A percentile compares a stretch with the other conserved stretches of the same genome.
phyloP scores from a whole-genome alignment of 2,329 filamentous ascomycete genomes.

The Trichoderma aggressivum region DNA sequence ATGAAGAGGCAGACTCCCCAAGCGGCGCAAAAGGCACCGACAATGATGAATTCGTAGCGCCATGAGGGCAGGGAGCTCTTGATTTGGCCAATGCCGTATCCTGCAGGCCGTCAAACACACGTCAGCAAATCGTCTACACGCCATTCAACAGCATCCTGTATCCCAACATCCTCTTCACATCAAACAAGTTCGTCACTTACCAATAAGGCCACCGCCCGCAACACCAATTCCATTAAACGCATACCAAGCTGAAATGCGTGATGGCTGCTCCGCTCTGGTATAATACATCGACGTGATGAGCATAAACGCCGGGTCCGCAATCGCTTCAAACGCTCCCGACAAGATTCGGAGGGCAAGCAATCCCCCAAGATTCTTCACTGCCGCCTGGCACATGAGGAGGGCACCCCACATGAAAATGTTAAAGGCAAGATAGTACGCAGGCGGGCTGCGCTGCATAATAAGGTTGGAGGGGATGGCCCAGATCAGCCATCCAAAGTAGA shows the following conservation, averaged over 20 bases:
- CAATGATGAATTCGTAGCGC: conserved; percentile 68
- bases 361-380: conserved; percentile 52
- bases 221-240: conserved; percentile 57
- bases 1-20: conserved; percentile 59
- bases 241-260: conserved; percentile 59
- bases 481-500: conserved; percentile 39
- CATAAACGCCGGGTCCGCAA: conserved; percentile 51
- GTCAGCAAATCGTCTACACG: neutral
- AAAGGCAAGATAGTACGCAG: conserved; percentile 37
- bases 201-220: conserved; percentile 50
- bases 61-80: conserved; percentile 55
- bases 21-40: conserved; percentile 52
- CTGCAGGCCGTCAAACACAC: conserved; percentile 14
- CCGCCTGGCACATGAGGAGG: conserved; percentile 48
- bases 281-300: conserved; percentile 65
- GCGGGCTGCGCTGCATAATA: conserved; percentile 33
- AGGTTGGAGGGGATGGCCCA: conserved; percentile 35
- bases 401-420: conserved; percentile 56
- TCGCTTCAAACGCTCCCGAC: conserved; percentile 62
- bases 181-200: conserved; percentile 20
- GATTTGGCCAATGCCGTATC: conserved; percentile 60
- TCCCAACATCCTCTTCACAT: neutral
- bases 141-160: neutral
- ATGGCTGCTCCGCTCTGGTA: conserved; percentile 59
- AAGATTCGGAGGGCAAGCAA: conserved; percentile 55